phyloP scores from a whole-genome alignment of 257 asterid species.

The Oldenlandia corymbosa region DNA sequence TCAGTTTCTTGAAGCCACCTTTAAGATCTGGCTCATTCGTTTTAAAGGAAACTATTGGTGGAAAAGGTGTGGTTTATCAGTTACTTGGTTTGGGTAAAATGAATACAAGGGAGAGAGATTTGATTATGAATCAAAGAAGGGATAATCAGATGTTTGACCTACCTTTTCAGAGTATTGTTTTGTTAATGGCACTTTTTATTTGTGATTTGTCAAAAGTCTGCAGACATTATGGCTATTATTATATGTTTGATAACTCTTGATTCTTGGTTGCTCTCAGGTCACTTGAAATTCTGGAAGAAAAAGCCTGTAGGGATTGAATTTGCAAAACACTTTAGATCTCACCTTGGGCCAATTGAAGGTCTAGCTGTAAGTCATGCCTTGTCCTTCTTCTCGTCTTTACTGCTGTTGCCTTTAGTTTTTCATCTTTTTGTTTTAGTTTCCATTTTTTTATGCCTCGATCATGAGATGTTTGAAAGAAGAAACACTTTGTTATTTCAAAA shows the following conservation, averaged over 20 bases:
- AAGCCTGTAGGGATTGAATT: slow-evolving; percentile 76
- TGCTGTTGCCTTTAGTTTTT: neutral
- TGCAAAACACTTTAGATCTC: slow-evolving; percentile 97
- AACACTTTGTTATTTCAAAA: too few relatives aligned
- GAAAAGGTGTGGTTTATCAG: neutral
- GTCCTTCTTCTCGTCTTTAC: slow-evolving; percentile 1
- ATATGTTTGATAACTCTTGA: neutral
- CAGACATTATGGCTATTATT: neutral
- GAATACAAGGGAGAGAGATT: neutral
- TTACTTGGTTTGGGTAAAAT: neutral
- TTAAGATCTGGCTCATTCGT: neutral
- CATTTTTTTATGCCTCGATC: neutral
- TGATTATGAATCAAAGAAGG: neutral
- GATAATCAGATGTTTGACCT: neutral
- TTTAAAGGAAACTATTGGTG: neutral
- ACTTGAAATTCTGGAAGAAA: slow-evolving; percentile 97
- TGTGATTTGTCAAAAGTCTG: neutral
- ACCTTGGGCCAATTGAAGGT: slow-evolving; percentile 98
- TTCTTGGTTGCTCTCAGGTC: slow-evolving; percentile 48
- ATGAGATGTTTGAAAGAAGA: slow-evolving; percentile 1
- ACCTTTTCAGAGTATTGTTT: neutral
- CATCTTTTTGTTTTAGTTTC: neutral
- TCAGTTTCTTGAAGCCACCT: neutral
- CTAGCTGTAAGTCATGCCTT: slow-evolving; percentile 63
- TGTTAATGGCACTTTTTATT: neutral